Conservation (phyloP, 108 stramenopile genomes). For the Chaetoceros tenuissimus region DNA sequence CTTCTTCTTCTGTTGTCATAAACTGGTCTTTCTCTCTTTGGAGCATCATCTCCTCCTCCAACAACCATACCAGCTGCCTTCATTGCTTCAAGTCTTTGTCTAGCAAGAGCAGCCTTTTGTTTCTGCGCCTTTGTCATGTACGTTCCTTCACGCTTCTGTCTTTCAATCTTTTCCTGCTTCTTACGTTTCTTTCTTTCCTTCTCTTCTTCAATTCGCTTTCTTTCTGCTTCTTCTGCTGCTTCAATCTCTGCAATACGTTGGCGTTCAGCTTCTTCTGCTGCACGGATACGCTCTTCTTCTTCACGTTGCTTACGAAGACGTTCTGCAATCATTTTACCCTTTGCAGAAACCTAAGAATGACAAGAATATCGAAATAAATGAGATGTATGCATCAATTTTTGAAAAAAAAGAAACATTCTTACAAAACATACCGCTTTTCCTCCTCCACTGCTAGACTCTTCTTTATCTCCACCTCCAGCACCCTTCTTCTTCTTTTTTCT, state of each 20-base stretch:
- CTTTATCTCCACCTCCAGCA: slow-evolving; percentile 21
- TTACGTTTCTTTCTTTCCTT: slow-evolving; percentile 69
- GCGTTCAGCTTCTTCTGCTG: slow-evolving; percentile 71
- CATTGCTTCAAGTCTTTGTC: slow-evolving; percentile 77
- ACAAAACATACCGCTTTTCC: slow-evolving; percentile 23
- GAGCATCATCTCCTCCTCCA: slow-evolving; percentile 12
- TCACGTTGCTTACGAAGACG: slow-evolving; percentile 80
- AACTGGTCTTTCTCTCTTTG: slow-evolving; percentile 28
- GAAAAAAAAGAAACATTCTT: background rate
- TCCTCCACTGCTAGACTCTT: slow-evolving; percentile 35
- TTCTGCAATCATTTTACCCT: slow-evolving; percentile 77
- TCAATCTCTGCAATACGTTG: slow-evolving; percentile 69
- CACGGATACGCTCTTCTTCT: slow-evolving; percentile 65
- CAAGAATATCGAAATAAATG: background rate
- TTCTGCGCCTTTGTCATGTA: slow-evolving; percentile 91
- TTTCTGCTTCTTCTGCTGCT: slow-evolving; percentile 56
- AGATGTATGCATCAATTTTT: background rate
- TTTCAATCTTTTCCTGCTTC: slow-evolving; percentile 83
- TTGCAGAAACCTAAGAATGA: slow-evolving; percentile 54
- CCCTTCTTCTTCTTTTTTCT: slow-evolving; percentile 83
- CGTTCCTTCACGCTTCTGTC: slow-evolving; percentile 84
- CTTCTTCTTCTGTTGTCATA: slow-evolving; percentile 35
- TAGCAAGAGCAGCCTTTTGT: slow-evolving; percentile 60
- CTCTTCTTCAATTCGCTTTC: slow-evolving; percentile 51
- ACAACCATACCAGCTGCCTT: slow-evolving; percentile 77